Percentiles rank a stretch among this genome's conserved stretches.
These are phyloP conservation scores for Cercophora sp. DNA, from an alignment of 495 filamentous ascomycete genomes.

Conservation along the genomic window DNA sequence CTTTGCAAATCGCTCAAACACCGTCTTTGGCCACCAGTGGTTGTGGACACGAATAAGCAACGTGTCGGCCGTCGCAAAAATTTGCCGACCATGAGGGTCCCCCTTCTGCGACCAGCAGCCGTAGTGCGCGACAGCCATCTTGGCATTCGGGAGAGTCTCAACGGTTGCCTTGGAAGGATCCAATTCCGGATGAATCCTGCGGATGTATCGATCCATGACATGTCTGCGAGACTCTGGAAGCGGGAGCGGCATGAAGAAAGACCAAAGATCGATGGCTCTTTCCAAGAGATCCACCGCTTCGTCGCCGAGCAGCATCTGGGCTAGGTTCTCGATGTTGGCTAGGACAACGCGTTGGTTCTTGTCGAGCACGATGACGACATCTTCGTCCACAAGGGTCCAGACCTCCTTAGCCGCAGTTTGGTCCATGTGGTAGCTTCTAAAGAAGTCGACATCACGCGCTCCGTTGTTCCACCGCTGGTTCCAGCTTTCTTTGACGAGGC, in stretches of 20 bases:
- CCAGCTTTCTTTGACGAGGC: neutral
- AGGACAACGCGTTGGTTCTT: neutral
- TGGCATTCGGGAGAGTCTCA: neutral
- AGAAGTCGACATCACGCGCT: neutral
- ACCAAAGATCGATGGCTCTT: neutral
- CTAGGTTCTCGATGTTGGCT: constrained; percentile 1
- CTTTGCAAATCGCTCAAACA: neutral
- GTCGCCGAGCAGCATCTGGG: neutral
- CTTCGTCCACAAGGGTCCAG: neutral
- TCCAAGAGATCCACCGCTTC: neutral
- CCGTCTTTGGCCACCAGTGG: neutral
- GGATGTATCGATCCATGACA: neutral
- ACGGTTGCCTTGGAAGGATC: neutral
- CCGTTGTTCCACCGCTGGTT: neutral
- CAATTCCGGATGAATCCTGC: neutral
- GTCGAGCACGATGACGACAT: neutral
- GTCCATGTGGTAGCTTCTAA: neutral
- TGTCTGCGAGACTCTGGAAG: neutral
- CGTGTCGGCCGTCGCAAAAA: neutral
- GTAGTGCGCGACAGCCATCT: constrained; percentile 1
- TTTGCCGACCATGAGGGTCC: neutral
- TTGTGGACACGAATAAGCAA: no score
- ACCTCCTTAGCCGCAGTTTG: neutral
- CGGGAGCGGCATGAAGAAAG: neutral
- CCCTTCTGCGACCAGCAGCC: neutral